Base-by-base conservation (phyloP, 768 basidiomycete species). In the Mycena vitilis region DNA sequence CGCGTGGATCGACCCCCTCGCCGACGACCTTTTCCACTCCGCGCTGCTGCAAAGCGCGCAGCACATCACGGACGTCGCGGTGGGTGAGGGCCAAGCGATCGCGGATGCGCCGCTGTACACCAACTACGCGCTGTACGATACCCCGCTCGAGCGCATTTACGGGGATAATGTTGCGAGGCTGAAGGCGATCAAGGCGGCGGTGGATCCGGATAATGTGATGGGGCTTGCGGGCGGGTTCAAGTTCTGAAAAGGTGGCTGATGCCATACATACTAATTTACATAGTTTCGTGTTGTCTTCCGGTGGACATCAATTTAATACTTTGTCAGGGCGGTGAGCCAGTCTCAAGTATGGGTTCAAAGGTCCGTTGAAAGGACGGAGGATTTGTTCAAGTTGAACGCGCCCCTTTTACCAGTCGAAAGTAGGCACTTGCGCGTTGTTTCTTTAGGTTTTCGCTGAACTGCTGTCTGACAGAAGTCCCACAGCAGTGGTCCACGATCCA, bases 191-290 rank as follows among this genome's bases (percentile, higher is more conserved):
- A 81, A 79, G 71, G 63, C 61, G 63, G 58, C 37, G 66, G 78
- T 82, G 65, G 86, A 88, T 71, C 85, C 85, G 2, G 57, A 69
- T 8, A 75, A 81, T 64, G 80, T 86, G 60, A 87, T 88, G 84
- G 79, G 77, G n/a, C 77, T 83, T 11, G 78, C 85, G 4, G 85
- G 85, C 12, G 86, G 85, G 38, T 86, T 80, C 76, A 84, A 85
- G 75, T 74, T 80, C 22, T 76, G 71, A 77, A 82, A 78, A 9
- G 83, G 22, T 37, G 12, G 20, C 38, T 40, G 38, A 6, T 40
- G 38, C 38, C 38, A 40, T 40, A 40, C 38, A 40, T 40, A 40
- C 38, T 40, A 40, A n/a, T n/a, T n/a, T n/a, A n/a, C n/a, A n/a
- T n/a, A n/a, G n/a, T n/a, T n/a, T n/a, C n/a, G n/a, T n/a, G n/a